Conservation (phyloP, 1,139 yeast species). For the Saccharomyces hybrid region DNA sequence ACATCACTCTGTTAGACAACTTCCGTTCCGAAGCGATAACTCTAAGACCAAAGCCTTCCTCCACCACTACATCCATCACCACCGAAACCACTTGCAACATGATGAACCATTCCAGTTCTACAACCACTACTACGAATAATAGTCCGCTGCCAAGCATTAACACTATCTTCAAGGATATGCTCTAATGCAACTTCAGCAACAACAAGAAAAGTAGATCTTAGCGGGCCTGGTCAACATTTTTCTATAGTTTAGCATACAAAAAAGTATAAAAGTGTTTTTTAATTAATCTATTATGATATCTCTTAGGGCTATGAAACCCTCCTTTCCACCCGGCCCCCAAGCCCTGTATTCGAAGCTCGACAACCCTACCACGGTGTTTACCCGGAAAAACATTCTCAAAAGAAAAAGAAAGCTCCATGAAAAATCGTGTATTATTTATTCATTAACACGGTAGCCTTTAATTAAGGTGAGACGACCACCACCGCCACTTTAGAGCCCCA, state of each 20-base stretch:
- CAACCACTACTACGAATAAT: constrained; percentile 10
- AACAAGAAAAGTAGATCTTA: neutral
- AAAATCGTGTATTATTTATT: neutral
- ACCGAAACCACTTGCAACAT: neutral
- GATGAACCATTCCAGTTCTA: constrained; percentile 1
- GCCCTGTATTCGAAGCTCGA: neutral
- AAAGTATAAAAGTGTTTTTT: neutral
- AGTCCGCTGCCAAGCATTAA: constrained; percentile 23
- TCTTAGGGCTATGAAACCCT: too few relatives aligned
- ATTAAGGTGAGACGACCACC: neutral
- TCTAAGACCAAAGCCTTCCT: constrained; percentile 12
- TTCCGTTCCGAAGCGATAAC: constrained; percentile 1
- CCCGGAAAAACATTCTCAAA: too few relatives aligned
- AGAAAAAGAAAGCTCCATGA: neutral
- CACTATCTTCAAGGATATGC: constrained; percentile 20
- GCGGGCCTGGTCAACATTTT: neutral
- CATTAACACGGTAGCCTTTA: neutral
- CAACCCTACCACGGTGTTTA: too few relatives aligned
- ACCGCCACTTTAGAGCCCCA: constrained; percentile 7
- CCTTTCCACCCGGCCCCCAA: too few relatives aligned
- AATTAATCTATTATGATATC: neutral
- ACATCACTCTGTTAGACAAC: neutral
- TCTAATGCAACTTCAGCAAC: neutral
- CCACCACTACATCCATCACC: constrained; percentile 9
- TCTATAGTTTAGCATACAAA: neutral